Evolutionary conservation across 345 rosid genomes (phyloP), one percentile per base, ranked within the genome.

Genomic region (Tarenaya hassleriana): DNA sequence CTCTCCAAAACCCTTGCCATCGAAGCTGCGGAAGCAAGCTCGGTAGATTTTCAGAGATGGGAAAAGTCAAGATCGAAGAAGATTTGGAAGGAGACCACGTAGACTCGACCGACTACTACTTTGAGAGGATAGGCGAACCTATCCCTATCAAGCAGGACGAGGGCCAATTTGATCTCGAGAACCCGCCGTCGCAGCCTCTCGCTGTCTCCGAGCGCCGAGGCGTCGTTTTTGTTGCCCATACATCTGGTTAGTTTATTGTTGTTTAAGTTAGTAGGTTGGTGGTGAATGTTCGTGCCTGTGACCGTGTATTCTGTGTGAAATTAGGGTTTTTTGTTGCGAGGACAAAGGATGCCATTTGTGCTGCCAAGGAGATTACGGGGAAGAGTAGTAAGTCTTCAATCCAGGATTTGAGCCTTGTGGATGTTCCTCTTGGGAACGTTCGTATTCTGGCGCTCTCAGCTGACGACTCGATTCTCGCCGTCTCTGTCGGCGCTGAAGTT

Each of bases 271-370:
- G 17, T 14, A 9, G 9, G 27, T 51, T 17, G 17, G 7, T 31
- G 10, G 6, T 10, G 18, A 31, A 5, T 37, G 32, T 35, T 52
- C 32, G 40, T 21, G 21, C 52, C 2, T 56, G 46, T 43, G 41
- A 32, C 55, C 14, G 40, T 16, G 7, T 15, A 34, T 47, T 50
- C 44, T 43, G 47, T 64, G 41, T 59, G 35, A 3, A 48, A 32
- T 50, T 69, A 91, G 98, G 98, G 76, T 92, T 92, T 76, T 70
- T 63, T 31, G 94, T 79, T 44, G 91, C 79, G 47, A 83, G 74
- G 61, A 83, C 84, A 7, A 73, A 74, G 65, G 95, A 83, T 63
- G 81, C 80, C 24, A 77, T 85, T 48, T 80, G 81, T 56, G 75
- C 86, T 4, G 80, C 94, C 4, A 69, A 62, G 69, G 72, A 59